Evolutionary conservation across 2,329 filamentous ascomycete genomes (phyloP), one percentile per base, ranked within the genome.

Genomic region (Penicillium occitanis): DNA sequence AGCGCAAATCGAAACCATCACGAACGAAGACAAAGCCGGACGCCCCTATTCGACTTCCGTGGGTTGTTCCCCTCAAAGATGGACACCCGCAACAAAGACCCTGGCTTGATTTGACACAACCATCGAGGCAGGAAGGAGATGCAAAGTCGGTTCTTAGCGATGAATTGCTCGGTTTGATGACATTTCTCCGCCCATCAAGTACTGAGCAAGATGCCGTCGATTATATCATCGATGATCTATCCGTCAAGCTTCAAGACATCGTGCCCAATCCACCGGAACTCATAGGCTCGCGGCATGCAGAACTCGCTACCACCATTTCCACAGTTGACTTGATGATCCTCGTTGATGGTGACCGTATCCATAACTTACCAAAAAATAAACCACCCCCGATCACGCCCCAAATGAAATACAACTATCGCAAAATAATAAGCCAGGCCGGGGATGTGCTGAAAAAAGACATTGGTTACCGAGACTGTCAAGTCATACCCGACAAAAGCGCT

Each of bases 221-320:
- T 22, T 71, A 65, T 7, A 67, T 79, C 3, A 66, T 72, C 5
- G 57, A 63, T 22, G 72, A 77, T 22, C 60, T 81, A 11, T 64
- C 70, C 73, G 63, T 69, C 65, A 58, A 72, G 51, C 61, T 80
- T 57, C 69, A 74, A 68, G 57, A 69, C 19, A 67, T 66, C 22
- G 68, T 76, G 3, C 72, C 74, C 13, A 68, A 72, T 46, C 64
- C 71, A 10, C 75, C 80, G 6, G 78, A 84, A 66, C 67, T 84
- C 2, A 84, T 85, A 66, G 87, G 87, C 19, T 88, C 86, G 8
- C 78, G 83, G 65, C 73, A 75, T 11, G 87, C 82, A 14, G 84
- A 85, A 8, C 74, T 88, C 42, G 81, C 83, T 0, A 71, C 83
- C 63, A 79, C 83, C 33, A 77, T 79, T 48, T 89, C 87, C 6